A percentile compares a stretch with the other conserved stretches of the same genome.
Evolutionary conservation across 768 basidiomycete species (phyloP).

Genomic region (Leccinum variicolor): DNA sequence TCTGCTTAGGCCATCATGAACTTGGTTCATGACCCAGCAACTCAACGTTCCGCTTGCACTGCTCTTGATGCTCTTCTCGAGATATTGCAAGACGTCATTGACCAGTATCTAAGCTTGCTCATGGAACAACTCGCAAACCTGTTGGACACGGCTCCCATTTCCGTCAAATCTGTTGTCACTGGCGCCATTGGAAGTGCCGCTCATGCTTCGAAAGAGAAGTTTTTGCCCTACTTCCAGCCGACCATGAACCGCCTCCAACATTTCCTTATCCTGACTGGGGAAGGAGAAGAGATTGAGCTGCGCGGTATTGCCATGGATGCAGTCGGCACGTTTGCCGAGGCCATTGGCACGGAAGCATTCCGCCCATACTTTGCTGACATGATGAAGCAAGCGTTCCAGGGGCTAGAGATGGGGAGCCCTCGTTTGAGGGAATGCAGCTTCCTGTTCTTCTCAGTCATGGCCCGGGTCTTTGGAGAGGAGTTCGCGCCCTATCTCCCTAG

Average conservation of each 20-base stretch:
- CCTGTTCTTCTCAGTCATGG: constrained; percentile 98
- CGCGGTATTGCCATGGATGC: constrained; percentile 98
- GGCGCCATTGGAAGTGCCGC: constrained; percentile 98
- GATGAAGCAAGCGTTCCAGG: constrained; percentile 94
- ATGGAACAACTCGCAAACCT: constrained; percentile 92
- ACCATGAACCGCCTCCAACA: constrained; percentile 86
- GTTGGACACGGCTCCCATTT: constrained; percentile 80
- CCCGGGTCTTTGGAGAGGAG: constrained; percentile 93
- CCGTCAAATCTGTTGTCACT: constrained; percentile 91
- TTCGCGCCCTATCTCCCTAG: constrained; percentile 84
- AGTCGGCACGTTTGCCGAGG: constrained; percentile 97
- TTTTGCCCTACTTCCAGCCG: constrained; percentile 91
- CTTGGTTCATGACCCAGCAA: constrained; percentile 80
- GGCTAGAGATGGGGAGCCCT: constrained; percentile 80
- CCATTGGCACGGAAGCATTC: constrained; percentile 92
- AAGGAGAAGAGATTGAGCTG: constrained; percentile 91
- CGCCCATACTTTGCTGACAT: constrained; percentile 92
- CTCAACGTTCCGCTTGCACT: constrained; percentile 92
- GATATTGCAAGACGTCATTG: constrained; percentile 86
- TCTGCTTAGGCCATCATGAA: constrained; percentile 75
- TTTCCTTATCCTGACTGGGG: constrained; percentile 80
- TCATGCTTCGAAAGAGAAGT: constrained; percentile 88
- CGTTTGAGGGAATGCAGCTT: constrained; percentile 93
- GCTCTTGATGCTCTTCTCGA: constrained; percentile 96
- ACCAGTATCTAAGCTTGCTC: constrained; percentile 86